Evolutionary conservation across 345 rosid species (phyloP).

Genomic region (Gossypium arboreum): DNA sequence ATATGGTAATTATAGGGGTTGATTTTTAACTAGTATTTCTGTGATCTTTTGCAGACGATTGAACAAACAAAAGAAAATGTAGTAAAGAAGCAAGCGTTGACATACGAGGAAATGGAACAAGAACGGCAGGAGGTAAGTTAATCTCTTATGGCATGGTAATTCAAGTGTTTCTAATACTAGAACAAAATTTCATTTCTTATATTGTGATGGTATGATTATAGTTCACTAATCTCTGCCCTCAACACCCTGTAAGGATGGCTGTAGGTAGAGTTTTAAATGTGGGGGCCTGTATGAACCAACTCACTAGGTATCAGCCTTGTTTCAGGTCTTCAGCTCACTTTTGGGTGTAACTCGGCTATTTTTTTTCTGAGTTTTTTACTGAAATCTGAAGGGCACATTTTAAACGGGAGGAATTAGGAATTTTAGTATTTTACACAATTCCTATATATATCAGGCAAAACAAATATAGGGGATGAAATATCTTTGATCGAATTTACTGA

Average conservation of each 20-base stretch:
- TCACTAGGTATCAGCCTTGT: background rate
- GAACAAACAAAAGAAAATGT: conserved; percentile 74
- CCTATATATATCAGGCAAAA: background rate
- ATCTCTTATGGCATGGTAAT: background rate
- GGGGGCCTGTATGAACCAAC: background rate
- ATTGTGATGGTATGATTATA: background rate
- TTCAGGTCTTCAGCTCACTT: background rate
- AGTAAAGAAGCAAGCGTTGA: conserved; percentile 90
- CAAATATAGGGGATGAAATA: background rate
- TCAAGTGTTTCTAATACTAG: background rate
- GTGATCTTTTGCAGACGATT: conserved; percentile 47
- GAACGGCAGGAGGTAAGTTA: conserved; percentile 80
- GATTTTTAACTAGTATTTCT: background rate
- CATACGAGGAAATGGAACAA: conserved; percentile 94
- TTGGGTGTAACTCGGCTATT: background rate
- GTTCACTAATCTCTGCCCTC: background rate
- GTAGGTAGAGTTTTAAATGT: conserved; percentile 7
- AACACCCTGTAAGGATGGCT: background rate
- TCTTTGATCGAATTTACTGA: background rate
- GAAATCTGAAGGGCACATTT: background rate
- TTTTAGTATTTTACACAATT: background rate
- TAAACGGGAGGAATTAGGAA: background rate
- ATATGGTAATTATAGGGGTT: background rate
- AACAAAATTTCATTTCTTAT: background rate
- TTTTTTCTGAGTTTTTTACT: background rate